These are phyloP conservation scores for Dothidotthia symphoricarpi DNA, from an alignment of 2,329 filamentous ascomycete species.

Conservation along the genomic window DNA sequence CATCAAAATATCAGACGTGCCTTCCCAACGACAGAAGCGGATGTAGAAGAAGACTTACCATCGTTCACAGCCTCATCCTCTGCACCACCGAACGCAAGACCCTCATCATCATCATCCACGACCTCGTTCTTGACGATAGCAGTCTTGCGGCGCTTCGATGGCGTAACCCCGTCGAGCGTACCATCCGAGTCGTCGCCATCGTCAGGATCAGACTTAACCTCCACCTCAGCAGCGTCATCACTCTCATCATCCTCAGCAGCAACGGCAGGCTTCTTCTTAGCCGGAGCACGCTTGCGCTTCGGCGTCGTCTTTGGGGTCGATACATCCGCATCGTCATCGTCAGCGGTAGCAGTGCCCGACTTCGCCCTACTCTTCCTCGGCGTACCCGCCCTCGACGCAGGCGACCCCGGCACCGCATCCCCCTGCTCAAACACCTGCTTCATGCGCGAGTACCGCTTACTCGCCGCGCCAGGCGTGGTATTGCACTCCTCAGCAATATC, in stretches of 20 bases:
- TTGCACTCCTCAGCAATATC: slow-evolving; percentile 27
- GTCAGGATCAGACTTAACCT: neutral
- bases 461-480: slow-evolving; percentile 32
- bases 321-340: neutral
- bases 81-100: neutral
- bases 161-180: slow-evolving; percentile 1
- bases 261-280: slow-evolving; percentile 5
- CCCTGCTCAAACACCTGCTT: slow-evolving; percentile 31
- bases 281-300: slow-evolving; percentile 24
- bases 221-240: slow-evolving; percentile 1
- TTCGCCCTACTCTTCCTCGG: slow-evolving; percentile 7
- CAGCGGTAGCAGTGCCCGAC: neutral
- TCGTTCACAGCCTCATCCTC: too few relatives aligned
- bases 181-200: neutral
- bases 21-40: neutral
- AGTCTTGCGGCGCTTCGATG: slow-evolving; percentile 1
- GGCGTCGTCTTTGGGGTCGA: slow-evolving; percentile 1
- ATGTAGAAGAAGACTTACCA: neutral
- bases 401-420: slow-evolving; percentile 5
- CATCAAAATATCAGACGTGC: slow-evolving; percentile 9
- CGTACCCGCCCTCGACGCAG: neutral
- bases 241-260: slow-evolving; percentile 2
- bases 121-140: slow-evolving; percentile 4
- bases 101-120: neutral
- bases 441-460: slow-evolving; percentile 36